These are phyloP conservation scores for Agarophyton chilense DNA, from an alignment of 23 red algal genomes.

Conservation along the genomic window DNA sequence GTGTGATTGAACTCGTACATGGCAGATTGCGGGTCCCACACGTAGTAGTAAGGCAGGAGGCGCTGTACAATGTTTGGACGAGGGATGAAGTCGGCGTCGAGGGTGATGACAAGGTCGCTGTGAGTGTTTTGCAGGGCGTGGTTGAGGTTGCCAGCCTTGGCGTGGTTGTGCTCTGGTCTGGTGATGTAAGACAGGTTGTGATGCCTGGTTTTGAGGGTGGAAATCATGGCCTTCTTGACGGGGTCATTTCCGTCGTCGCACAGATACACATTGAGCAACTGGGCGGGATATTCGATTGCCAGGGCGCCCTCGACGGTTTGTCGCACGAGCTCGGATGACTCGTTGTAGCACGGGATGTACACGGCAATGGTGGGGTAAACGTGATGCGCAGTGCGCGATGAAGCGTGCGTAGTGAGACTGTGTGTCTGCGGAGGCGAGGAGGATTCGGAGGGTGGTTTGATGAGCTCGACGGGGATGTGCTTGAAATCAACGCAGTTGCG, in stretches of 20 bases:
- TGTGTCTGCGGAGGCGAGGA: not conserved
- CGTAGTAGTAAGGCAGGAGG: constrained; percentile 59
- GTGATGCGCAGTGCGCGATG: not conserved
- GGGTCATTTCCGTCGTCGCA: constrained; percentile 58
- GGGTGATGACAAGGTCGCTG: constrained; percentile 28
- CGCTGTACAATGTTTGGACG: constrained; percentile 56
- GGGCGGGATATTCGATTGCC: constrained; percentile 45
- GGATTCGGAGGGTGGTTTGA: not conserved
- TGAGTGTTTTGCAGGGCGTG: constrained; percentile 24
- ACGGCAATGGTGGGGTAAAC: constrained; percentile 34
- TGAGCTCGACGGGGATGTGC: constrained; percentile 3
- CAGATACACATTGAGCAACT: constrained; percentile 43
- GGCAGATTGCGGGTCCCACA: constrained; percentile 20
- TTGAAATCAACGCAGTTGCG: constrained; percentile 50
- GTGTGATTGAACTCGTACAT: constrained; percentile 53
- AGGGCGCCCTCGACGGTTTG: constrained; percentile 35
- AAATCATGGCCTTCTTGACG: constrained; percentile 16
- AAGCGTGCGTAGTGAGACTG: no score
- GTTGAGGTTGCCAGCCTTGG: constrained; percentile 68
- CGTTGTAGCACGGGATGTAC: constrained; percentile 65
- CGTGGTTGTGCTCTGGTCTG: constrained; percentile 28
- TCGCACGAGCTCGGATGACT: constrained; percentile 21
- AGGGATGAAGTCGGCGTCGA: constrained; percentile 64
- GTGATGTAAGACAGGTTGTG: constrained; percentile 39
- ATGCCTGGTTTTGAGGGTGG: not conserved